Conservation (phyloP, 441 rosid genomes). For the Pelargonium myrrhifolium region DNA sequence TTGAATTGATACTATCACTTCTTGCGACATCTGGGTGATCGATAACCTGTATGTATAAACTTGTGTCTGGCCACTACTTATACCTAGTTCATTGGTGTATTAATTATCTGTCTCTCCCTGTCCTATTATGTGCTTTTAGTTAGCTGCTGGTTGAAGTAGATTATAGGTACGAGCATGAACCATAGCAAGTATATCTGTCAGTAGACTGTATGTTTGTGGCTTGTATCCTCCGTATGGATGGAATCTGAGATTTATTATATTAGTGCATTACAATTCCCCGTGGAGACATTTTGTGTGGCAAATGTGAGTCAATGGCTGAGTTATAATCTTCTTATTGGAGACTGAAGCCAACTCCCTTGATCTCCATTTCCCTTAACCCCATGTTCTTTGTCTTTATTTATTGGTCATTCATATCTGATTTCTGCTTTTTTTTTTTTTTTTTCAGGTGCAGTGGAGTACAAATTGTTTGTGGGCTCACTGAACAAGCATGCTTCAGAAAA, state of each 20-base stretch:
- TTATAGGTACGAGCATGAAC: background rate
- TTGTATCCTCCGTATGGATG: background rate
- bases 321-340: background rate
- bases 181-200: background rate
- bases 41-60: background rate
- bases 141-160: background rate
- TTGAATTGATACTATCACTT: background rate
- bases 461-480: constrained; percentile 93
- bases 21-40: background rate
- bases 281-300: background rate
- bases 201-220: background rate
- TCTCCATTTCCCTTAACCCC: constrained; percentile 6
- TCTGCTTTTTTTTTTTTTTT: constrained; percentile 21
- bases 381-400: constrained; percentile 10
- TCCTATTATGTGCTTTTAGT: background rate
- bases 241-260: background rate
- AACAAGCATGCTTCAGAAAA: constrained; percentile 89
- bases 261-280: background rate
- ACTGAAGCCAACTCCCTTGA: background rate
- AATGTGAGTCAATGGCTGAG: background rate
- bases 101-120: background rate
- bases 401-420: constrained; percentile 17
- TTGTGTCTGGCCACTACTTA: background rate
- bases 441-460: constrained; percentile 87
- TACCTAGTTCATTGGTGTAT: background rate